Base-by-base conservation (phyloP, 768 basidiomycete species). In the Boletus edulis region DNA sequence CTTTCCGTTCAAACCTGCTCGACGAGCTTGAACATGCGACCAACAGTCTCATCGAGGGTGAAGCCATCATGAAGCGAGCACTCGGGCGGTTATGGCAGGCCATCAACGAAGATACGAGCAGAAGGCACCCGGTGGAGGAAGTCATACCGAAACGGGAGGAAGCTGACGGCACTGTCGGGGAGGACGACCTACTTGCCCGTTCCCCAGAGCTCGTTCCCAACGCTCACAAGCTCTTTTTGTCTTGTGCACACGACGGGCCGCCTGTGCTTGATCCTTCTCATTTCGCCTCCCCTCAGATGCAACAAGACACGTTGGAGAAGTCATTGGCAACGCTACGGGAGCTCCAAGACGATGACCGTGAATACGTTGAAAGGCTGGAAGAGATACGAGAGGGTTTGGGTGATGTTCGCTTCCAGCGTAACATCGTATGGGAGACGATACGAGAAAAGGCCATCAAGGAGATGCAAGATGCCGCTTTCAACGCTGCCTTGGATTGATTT, bases 381-480 rank as follows among this genome's bases (percentile, higher is more conserved):
- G 92, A 94, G 67, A 89, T 94, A 51, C 73, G 92, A 50, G 90
- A 94, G 60, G 83, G 84, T 3, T 68, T 94, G 52, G 92, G 92
- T 6, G 85, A 89, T 60, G 81, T 88, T 31, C 75, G 84, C 51
- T 79, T 80, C 3, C 89, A 91, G 66, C 76, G 91, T 51, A 79
- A 86, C 65, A 75, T 78, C 11, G 78, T 94, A 18, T 94, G 92
- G 92, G 80, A 84, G 54, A 70, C 85, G 67, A 85, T 91, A 49
- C 81, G 91, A 54, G 82, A 86, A 68, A 79, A 81, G 54, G 89
- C 89, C 13, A 73, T 92, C 20, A 81, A 81, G 58, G 90, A 93
- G 66, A 72, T 94, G 66, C 86, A 87, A 61, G 86, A 87, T 34
- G 79, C 77, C 8, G 87, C 86, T 15, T 65, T 71, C 34, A 71